These are phyloP conservation scores for Phanerodontia chrysosporium DNA, from an alignment of 768 basidiomycete genomes.

Conservation along the genomic window DNA sequence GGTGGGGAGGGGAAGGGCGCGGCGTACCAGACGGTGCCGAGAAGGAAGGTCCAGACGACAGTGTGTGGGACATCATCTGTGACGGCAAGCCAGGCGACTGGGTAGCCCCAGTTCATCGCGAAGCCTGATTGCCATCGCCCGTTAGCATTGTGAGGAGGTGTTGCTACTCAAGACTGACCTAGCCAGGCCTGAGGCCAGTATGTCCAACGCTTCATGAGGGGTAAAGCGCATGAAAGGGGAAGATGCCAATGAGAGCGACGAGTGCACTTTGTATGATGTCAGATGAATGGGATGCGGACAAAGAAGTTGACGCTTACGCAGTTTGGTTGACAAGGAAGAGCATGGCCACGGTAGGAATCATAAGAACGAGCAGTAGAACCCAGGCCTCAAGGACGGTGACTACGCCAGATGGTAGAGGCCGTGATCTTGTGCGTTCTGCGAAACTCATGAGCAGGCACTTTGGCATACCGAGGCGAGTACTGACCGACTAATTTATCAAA, in stretches of 20 bases:
- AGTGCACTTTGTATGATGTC: not conserved
- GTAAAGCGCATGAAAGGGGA: constrained; percentile 31
- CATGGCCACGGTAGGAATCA: constrained; percentile 12
- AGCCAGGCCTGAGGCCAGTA: constrained; percentile 64
- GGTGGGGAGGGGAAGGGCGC: constrained; percentile 28
- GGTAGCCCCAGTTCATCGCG: constrained; percentile 52
- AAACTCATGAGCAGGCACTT: not conserved
- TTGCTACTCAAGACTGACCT: constrained; percentile 25
- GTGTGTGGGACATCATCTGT: constrained; percentile 23
- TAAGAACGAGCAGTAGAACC: constrained; percentile 22
- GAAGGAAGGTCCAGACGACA: constrained; percentile 15
- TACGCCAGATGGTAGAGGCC: constrained; percentile 29
- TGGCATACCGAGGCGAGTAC: constrained; percentile 2
- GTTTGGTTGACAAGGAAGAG: constrained; percentile 12
- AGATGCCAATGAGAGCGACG: constrained; percentile 16
- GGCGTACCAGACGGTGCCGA: constrained; percentile 17
- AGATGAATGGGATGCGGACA: not conserved
- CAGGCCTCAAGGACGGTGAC: constrained; percentile 29
- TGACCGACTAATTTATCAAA: constrained; percentile 34
- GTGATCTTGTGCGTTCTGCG: constrained; percentile 30
- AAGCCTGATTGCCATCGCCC: constrained; percentile 20
- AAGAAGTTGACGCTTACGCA: constrained; percentile 11
- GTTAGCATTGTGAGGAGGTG: not conserved
- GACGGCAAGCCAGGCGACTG: constrained; percentile 44
- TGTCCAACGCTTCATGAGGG: constrained; percentile 52